Percentiles rank a stretch among this genome's conserved stretches.
phyloP scores from a whole-genome alignment of 2,329 filamentous ascomycete species.

The Aspergillus sp. region DNA sequence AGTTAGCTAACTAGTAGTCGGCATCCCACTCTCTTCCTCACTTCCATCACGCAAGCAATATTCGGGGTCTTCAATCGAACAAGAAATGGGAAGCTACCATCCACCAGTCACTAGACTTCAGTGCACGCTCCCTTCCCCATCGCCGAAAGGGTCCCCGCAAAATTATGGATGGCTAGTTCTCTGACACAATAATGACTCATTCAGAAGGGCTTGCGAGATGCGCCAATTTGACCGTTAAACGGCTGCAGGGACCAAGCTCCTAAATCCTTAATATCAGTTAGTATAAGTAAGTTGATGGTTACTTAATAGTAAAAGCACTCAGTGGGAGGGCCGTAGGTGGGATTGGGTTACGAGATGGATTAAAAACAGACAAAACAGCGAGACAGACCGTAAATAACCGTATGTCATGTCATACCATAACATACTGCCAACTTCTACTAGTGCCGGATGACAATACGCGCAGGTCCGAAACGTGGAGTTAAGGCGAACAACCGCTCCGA shows the following conservation, averaged over 20 bases:
- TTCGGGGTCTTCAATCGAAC: too few relatives aligned
- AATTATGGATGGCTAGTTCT: neutral
- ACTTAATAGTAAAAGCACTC: too few relatives aligned
- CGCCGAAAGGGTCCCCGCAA: too few relatives aligned
- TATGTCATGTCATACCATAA: neutral
- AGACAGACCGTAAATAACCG: neutral
- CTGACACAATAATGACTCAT: neutral
- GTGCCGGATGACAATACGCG: neutral
- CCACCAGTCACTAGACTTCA: neutral
- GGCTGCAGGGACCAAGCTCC: constrained; percentile 1
- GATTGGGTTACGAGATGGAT: neutral
- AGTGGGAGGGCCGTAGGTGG: neutral
- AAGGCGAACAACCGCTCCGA: neutral
- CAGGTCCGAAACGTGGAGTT: neutral
- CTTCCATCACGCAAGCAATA: too few relatives aligned
- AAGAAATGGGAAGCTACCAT: too few relatives aligned
- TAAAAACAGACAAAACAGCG: neutral
- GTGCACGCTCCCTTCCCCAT: neutral
- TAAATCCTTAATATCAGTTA: neutral
- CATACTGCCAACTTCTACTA: neutral
- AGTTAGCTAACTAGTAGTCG: too few relatives aligned
- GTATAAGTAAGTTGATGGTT: too few relatives aligned
- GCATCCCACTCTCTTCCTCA: too few relatives aligned
- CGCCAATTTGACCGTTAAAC: neutral
- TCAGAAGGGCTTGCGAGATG: neutral